Percentiles rank a stretch among this genome's conserved stretches.
Conservation (phyloP, 495 filamentous ascomycete genomes). For the Tuber umbilicatum region DNA sequence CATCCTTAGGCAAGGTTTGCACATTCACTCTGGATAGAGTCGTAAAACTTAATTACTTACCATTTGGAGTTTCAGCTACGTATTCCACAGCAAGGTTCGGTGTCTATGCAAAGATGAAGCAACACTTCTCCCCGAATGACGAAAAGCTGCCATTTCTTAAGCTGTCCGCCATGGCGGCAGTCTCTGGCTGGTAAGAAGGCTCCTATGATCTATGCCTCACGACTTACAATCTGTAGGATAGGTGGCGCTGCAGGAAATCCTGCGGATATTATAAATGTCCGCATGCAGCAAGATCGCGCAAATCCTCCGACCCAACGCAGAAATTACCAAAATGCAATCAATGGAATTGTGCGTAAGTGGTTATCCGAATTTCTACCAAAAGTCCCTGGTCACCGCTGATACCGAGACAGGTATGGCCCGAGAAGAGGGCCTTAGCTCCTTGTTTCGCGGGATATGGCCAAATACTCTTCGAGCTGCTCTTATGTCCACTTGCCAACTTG, state of each 20-base stretch:
- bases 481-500: slow-evolving; percentile 88
- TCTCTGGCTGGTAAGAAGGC: slow-evolving; percentile 61
- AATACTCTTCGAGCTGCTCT: slow-evolving; percentile 83
- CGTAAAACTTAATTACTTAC: slow-evolving; percentile 14
- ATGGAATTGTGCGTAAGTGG: slow-evolving; percentile 74
- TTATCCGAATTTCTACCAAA: not conserved
- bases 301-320: slow-evolving; percentile 65
- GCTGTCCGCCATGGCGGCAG: slow-evolving; percentile 70
- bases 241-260: slow-evolving; percentile 89
- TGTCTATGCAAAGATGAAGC: slow-evolving; percentile 88
- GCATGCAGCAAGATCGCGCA: slow-evolving; percentile 93
- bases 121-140: slow-evolving; percentile 50
- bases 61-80: slow-evolving; percentile 46
- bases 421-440: slow-evolving; percentile 57
- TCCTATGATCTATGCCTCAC: not conserved
- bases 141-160: slow-evolving; percentile 57
- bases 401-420: slow-evolving; percentile 45
- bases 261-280: slow-evolving; percentile 92
- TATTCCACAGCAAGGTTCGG: slow-evolving; percentile 92
- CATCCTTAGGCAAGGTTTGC: slow-evolving; percentile 65
- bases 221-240: slow-evolving; percentile 43
- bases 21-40: not conserved
- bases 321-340: slow-evolving; percentile 82
- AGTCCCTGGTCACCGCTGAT: slow-evolving; percentile 5
- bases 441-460: slow-evolving; percentile 87